A percentile compares a stretch with the other conserved stretches of the same genome.
Conservation (phyloP, 2,329 filamentous ascomycete species). For the Ceratocystis lukuohia region DNA sequence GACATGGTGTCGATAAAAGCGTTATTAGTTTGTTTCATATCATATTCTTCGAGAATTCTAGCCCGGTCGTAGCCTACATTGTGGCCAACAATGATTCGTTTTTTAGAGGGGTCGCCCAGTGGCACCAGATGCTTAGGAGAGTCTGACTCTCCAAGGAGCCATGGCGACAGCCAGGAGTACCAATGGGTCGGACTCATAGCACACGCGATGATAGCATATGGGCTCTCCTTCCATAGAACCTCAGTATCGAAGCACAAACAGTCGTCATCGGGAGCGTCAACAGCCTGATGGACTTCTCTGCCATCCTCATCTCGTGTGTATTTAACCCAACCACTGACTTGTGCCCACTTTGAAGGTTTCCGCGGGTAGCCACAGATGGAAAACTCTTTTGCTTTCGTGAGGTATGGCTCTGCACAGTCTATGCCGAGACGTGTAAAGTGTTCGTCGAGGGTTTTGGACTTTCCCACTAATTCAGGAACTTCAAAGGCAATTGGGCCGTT, state of each 20-base stretch:
- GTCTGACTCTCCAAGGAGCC: conserved; percentile 72
- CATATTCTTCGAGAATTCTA: conserved; percentile 78
- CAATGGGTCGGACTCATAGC: conserved; percentile 78
- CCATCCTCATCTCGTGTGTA: conserved; percentile 62
- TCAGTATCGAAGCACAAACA: conserved; percentile 92
- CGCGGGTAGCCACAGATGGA: conserved; percentile 45
- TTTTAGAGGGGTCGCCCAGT: conserved; percentile 58
- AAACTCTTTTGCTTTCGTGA: conserved; percentile 63
- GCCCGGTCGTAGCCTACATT: conserved; percentile 93
- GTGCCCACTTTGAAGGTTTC: conserved; percentile 58
- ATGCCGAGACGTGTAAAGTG: conserved; percentile 83
- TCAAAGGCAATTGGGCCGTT: conserved; percentile 69
- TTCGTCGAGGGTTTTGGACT: conserved; percentile 59
- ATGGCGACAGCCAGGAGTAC: conserved; percentile 97
- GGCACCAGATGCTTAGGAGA: conserved; percentile 72
- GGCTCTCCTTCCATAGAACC: conserved; percentile 86
- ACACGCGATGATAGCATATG: conserved; percentile 93
- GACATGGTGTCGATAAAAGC: conserved; percentile 97
- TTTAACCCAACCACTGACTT: conserved; percentile 82
- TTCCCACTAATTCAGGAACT: conserved; percentile 63
- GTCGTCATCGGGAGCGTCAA: conserved; percentile 64
- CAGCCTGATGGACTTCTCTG: conserved; percentile 35
- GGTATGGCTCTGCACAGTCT: conserved; percentile 75
- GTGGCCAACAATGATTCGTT: conserved; percentile 77
- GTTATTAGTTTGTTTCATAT: conserved; percentile 66